These are phyloP conservation scores for Neonectria hederae DNA, from an alignment of 2,329 filamentous ascomycete genomes.

Conservation along the genomic window DNA sequence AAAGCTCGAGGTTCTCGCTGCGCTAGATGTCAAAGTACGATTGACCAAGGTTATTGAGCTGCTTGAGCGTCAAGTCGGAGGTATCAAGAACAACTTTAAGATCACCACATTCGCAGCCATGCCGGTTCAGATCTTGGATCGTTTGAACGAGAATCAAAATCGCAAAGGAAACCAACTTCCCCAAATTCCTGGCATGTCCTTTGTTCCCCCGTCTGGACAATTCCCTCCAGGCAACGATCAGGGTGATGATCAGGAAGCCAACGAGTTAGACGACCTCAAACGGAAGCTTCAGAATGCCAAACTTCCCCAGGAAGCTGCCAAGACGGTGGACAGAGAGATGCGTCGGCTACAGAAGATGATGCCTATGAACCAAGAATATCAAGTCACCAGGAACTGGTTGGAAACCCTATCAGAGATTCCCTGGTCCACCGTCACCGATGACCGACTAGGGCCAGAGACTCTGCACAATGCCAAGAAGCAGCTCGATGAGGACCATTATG, in stretches of 20 bases:
- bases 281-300: slow-evolving; percentile 85
- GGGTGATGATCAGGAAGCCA: slow-evolving; percentile 81
- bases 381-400: slow-evolving; percentile 91
- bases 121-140: slow-evolving; percentile 68
- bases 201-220: slow-evolving; percentile 47
- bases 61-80: slow-evolving; percentile 81
- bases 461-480: slow-evolving; percentile 84
- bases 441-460: slow-evolving; percentile 84
- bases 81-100: slow-evolving; percentile 87
- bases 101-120: slow-evolving; percentile 81
- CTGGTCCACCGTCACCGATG: slow-evolving; percentile 86
- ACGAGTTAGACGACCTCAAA: slow-evolving; percentile 90
- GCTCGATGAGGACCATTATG: slow-evolving; percentile 95
- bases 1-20: slow-evolving; percentile 86
- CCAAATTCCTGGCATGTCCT: slow-evolving; percentile 53
- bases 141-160: slow-evolving; percentile 55
- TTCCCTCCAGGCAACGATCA: slow-evolving; percentile 57
- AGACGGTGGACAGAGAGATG: slow-evolving; percentile 90
- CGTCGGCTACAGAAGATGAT: slow-evolving; percentile 94
- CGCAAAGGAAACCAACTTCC: slow-evolving; percentile 46
- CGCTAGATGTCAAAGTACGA: slow-evolving; percentile 79
- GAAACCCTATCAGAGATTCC: slow-evolving; percentile 95
- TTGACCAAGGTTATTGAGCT: slow-evolving; percentile 86
- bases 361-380: slow-evolving; percentile 94
- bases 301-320: slow-evolving; percentile 84